Conservation (phyloP, 2,329 filamentous ascomycete genomes). For the Penicillium concentricum region DNA sequence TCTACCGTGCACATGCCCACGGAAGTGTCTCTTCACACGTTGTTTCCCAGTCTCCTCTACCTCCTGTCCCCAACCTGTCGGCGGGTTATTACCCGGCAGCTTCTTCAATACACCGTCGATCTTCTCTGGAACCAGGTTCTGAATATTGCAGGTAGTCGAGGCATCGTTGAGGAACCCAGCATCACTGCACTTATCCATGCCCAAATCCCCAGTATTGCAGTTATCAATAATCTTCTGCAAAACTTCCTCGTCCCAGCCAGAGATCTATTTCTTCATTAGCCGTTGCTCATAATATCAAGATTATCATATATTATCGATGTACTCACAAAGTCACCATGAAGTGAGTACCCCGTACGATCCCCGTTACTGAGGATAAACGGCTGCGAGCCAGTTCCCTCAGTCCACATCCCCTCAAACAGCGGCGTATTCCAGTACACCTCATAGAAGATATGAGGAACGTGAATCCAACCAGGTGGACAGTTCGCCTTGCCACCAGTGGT, state of each 20-base stretch:
- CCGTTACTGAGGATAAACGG: slow-evolving; percentile 15
- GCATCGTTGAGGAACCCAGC: slow-evolving; percentile 12
- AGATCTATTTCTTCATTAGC: slow-evolving; percentile 8
- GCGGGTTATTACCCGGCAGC: slow-evolving; percentile 15
- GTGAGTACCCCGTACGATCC: slow-evolving; percentile 16
- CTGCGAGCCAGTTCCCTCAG: slow-evolving; percentile 7
- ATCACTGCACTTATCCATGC: slow-evolving; percentile 17
- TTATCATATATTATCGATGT: neutral
- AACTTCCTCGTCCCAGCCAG: slow-evolving; percentile 14
- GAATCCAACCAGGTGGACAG: slow-evolving; percentile 13
- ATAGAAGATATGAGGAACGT: slow-evolving; percentile 18
- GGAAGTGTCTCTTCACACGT: too few relatives aligned
- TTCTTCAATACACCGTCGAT: slow-evolving; percentile 15
- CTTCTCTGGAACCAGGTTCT: slow-evolving; percentile 12
- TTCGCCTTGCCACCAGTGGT: slow-evolving; percentile 12
- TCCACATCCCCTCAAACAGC: slow-evolving; percentile 10
- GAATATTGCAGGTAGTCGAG: slow-evolving; percentile 13
- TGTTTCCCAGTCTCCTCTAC: neutral
- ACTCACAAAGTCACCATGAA: slow-evolving; percentile 18
- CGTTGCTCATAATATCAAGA: neutral
- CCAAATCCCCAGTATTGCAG: slow-evolving; percentile 13
- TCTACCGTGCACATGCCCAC: too few relatives aligned
- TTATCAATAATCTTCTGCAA: slow-evolving; percentile 18
- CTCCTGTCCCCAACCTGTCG: slow-evolving; percentile 16
- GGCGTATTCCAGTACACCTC: slow-evolving; percentile 21